Base-by-base conservation (phyloP, 371 early-diverging fungal genomes). In the Circinella umbellata region DNA sequence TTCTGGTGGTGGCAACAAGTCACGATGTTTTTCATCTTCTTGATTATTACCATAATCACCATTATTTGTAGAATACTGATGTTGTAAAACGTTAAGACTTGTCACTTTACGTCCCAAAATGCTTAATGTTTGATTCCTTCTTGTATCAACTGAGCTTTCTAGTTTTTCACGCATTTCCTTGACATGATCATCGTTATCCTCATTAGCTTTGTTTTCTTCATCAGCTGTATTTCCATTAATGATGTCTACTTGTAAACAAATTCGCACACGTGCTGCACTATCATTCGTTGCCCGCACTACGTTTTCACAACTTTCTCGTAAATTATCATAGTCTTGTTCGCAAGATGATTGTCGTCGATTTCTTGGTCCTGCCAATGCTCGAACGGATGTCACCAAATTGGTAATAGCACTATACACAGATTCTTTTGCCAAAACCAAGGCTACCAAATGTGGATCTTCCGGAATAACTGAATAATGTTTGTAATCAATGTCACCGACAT, bases 371-470 rank as follows among this genome's bases (percentile, higher is more conserved):
- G 81, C 71, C 17, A 79, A 59, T 7, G 77, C 79, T 37, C 85
- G 71, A 10, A 82, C 80, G 10, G 81, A 77, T 2, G 85, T 82
- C 18, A 84, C 85, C 10, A 84, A 57, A 66, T 79, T 78, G 7
- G 85, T 84, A 48, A 81, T 82, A 34, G 85, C 78, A 34, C 79
- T 82, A 63, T 85, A 82, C 0, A 82, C 80, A 7, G 80, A 73
- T 62, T 85, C 85, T 61, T 85, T 85, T 59, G 81, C 73, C 36
- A 85, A 66, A 5, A 85, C 76, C 13, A 85, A 63, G 4, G 80
- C 69, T 6, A 82, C 79, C 38, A 82, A 59, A 53, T 76, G 76
- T 1, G 82, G 81, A 63, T 85, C 83, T 47, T 80, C 80, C 4
- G 81, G 80, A 27, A 80, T 80, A 20, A 71, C 64, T 10, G 78